Evolutionary conservation across 2,329 filamentous ascomycete species (phyloP), one percentile per base, ranked within the genome.

Genomic region (Diaporthe ampelina): DNA sequence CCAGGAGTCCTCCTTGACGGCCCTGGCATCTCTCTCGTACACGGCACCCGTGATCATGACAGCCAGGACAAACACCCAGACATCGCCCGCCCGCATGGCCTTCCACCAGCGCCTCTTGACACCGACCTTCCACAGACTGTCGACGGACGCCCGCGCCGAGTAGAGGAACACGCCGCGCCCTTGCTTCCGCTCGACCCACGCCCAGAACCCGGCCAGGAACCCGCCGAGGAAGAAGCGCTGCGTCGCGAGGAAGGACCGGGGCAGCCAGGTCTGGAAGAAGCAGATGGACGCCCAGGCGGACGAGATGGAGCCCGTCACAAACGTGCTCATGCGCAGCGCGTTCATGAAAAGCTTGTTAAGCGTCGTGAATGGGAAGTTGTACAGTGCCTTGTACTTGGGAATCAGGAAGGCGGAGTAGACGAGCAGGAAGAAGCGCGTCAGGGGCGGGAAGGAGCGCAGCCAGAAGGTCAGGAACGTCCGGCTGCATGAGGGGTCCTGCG

Each of bases 51-150:
- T 91, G 24, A 95, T 83, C 78, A 94, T 94, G 84, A 98, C 87
- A 63, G 94, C 94, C 24, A 91, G 83, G 21, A 96, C 93, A 80
- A 98, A 95, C 4, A 98, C 85, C 85, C 93, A 90, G 7, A 98
- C 91, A 83, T 98, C 96, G 0, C 95, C 95, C 50, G 94, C 94
- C 79, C 89, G 91, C 81, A 97, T 88, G 15, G 94, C 94, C 77
- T 89, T 91, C 95, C 96, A 98, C 91, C 95, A 95, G 1, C 94
- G 90, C 45, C 93, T 88, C 91, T 98, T 98, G 72, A 94, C 91
- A n/a, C 95, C 95, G 0, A 97, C 94, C 86, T 97, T 97, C 94
- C 95, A 98, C 59, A 95, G 83, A 50, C 91, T 94, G 81, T 97
- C 94, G 40, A 98, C 87, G 75, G 93, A 95, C n/a, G 92, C 85